Evolutionary conservation across 148 eudicot species (phyloP).

Genomic region (Mesembryanthemum crystallinum): DNA sequence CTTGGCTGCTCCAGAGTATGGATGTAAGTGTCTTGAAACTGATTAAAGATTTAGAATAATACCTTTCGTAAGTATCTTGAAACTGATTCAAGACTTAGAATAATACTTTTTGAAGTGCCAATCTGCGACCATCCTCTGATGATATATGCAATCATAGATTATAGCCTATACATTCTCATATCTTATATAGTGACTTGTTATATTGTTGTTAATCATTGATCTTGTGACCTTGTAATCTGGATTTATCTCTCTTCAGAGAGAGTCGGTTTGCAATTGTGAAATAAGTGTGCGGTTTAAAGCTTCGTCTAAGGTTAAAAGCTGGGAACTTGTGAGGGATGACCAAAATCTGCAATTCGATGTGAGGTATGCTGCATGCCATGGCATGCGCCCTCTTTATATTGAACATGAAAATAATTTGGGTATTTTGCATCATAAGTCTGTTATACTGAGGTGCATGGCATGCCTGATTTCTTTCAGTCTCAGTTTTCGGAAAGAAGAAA

Average conservation of each 20-base stretch:
- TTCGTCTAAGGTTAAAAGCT: slow-evolving; percentile 34
- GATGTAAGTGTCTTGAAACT: background rate
- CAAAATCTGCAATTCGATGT: slow-evolving; percentile 13
- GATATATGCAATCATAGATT: background rate
- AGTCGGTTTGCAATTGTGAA: slow-evolving; percentile 28
- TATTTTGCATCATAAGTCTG: no score
- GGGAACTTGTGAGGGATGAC: slow-evolving; percentile 36
- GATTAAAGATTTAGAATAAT: background rate
- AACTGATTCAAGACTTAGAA: no score
- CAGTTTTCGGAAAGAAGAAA: background rate
- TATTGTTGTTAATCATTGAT: background rate
- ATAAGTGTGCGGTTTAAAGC: slow-evolving; percentile 44
- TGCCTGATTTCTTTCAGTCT: background rate
- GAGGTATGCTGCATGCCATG: slow-evolving; percentile 36
- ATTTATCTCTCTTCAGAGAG: slow-evolving; percentile 31
- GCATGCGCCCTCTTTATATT: background rate
- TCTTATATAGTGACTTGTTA: background rate
- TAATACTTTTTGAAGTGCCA: no score
- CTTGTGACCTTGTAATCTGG: slow-evolving; percentile 1
- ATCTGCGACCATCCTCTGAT: no score
- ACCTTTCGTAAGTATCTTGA: no score
- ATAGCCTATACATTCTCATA: slow-evolving; percentile 39
- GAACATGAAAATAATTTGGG: background rate
- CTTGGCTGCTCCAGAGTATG: background rate
- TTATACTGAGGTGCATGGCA: background rate